Evolutionary conservation across 2,329 filamentous ascomycete species (phyloP), one percentile per base, ranked within the genome.

Genomic region (Verticillium tricorpus): DNA sequence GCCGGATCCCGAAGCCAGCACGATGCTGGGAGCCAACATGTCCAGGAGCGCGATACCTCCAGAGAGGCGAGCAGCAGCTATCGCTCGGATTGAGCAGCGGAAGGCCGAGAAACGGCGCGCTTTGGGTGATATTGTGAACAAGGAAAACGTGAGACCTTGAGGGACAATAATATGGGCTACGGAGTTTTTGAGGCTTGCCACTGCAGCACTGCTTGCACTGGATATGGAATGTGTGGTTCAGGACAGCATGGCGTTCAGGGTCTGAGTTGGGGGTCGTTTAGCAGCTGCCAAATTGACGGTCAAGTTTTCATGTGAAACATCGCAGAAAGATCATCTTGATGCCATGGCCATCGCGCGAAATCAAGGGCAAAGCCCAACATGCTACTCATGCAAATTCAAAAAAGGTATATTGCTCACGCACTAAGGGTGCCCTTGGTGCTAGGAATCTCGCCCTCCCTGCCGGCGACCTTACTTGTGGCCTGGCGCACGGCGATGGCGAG

Each of bases 371-470:
- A 15, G n/a, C 22, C 12, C 8, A 32, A 17, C 55, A 57, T 52
- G 45, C 19, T 8, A 35, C 19, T 22, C 19, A 14, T 5, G 8
- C 45, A n/a, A 12, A 52, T 52, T 52, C 45, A 14, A 25, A 52
- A 6, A 52, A 22, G 45, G 19, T 57, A 25, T 52, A 52, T 52
- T 52, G 58, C 52, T 50, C 76, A 88, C 17, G 85, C 84, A 70
- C 80, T 87, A 76, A 97, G 75, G 37, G 96, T 96, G 12, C 94
- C 94, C 85, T 98, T 98, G 9, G 94, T 98, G 79, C 93, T 97
- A 60, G 93, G 91, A 31, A 98, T 88, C 82, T 99, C 95, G 2
- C 92, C 93, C 77, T 96, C 93, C 73, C 90, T 89, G 12, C 92
- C 92, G 52, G 86, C 85, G 35, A 94, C 87, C 68, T 87, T 84